phyloP scores from a whole-genome alignment of 1,284 basidiomycete species.

The Moesziomyces parantarcticus region DNA sequence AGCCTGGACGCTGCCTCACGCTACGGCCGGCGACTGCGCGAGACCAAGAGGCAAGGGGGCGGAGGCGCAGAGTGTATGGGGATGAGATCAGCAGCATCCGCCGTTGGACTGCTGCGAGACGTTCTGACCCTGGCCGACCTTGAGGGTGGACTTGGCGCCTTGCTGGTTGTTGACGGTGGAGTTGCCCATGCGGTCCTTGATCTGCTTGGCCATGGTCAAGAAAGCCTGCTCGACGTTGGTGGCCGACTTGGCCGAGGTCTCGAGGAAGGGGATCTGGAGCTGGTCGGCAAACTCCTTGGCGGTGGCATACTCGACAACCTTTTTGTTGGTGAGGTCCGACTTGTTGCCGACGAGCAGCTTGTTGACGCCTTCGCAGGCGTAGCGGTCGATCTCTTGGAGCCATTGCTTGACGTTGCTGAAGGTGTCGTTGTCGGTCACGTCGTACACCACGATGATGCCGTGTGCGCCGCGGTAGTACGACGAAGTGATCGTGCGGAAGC shows the following conservation, averaged over 20 bases:
- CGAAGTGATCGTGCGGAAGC: conserved; percentile 84
- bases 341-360: conserved; percentile 98
- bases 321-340: conserved; percentile 96
- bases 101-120: conserved; percentile 57
- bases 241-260: conserved; percentile 70
- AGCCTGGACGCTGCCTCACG: not conserved
- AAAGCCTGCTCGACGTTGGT: conserved; percentile 71
- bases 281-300: conserved; percentile 78
- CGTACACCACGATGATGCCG: conserved; percentile 97
- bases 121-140: conserved; percentile 66
- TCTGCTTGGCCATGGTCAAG: conserved; percentile 70
- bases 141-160: conserved; percentile 65
- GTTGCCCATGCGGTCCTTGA: conserved; percentile 68
- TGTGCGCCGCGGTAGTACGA: conserved; percentile 94
- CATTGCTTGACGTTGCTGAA: conserved; percentile 99
- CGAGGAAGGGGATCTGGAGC: conserved; percentile 69
- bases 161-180: conserved; percentile 61
- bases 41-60: no score
- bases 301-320: conserved; percentile 96
- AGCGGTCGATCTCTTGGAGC: conserved; percentile 99
- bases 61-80: not conserved
- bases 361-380: conserved; percentile 98
- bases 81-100: conserved; percentile 59
- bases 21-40: not conserved
- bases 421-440: conserved; percentile 91